phyloP scores from a whole-genome alignment of 106 monocot genomes.

The Alisma plantagoaquatica region DNA sequence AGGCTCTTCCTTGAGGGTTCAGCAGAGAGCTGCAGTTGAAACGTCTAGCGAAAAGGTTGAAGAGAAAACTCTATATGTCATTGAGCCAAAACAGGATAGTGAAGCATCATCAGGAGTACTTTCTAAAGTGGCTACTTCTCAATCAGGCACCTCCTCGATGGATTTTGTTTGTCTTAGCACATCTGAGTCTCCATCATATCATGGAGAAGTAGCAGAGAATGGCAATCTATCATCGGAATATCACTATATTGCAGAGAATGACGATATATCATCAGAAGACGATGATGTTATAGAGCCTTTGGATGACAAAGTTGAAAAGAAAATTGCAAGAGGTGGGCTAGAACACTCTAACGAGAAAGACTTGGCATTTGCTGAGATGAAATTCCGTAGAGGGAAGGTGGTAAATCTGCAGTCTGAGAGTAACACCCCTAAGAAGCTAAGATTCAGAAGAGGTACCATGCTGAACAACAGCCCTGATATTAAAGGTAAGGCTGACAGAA shows the following conservation, averaged over 20 bases:
- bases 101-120: not conserved
- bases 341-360: constrained; percentile 13
- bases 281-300: not conserved
- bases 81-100: too few relatives aligned
- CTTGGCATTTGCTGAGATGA: constrained; percentile 28
- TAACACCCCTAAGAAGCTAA: constrained; percentile 23
- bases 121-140: not conserved
- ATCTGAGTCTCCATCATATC: constrained; percentile 9
- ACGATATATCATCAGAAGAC: constrained; percentile 2
- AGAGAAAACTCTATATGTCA: constrained; percentile 36
- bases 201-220: constrained; percentile 8
- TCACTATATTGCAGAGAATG: constrained; percentile 5
- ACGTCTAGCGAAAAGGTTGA: constrained; percentile 5
- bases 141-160: constrained; percentile 2
- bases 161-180: not conserved
- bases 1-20: too few relatives aligned
- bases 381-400: constrained; percentile 38
- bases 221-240: constrained; percentile 13
- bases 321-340: constrained; percentile 15
- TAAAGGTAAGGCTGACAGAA: constrained; percentile 10
- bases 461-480: constrained; percentile 7
- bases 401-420: constrained; percentile 34
- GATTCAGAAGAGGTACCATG: constrained; percentile 28
- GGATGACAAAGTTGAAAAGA: constrained; percentile 9
- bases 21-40: too few relatives aligned